Evolutionary conservation across 768 basidiomycete genomes (phyloP).

Genomic region (Xerocomus potaroensis): DNA sequence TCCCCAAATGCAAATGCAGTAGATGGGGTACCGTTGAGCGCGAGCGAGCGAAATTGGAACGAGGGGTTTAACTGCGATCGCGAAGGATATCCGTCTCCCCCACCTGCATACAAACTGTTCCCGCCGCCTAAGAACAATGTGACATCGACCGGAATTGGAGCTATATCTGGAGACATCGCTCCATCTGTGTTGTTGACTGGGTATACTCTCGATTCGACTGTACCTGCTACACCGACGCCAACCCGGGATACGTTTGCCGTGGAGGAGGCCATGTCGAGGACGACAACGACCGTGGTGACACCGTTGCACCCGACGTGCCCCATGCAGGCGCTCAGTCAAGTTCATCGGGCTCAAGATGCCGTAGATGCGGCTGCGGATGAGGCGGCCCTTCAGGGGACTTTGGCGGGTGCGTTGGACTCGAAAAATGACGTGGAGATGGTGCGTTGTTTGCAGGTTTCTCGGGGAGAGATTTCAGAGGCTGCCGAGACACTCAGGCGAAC

Average conservation of each 20-base stretch:
- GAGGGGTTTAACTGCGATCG: background rate
- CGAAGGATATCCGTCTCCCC: background rate
- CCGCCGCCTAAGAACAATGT: background rate
- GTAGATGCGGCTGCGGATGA: slow-evolving; percentile 21
- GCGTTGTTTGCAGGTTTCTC: slow-evolving; percentile 19
- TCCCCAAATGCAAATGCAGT: background rate
- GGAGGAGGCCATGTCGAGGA: slow-evolving; percentile 1
- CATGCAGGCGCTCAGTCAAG: slow-evolving; percentile 12
- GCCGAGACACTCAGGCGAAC: slow-evolving; percentile 19
- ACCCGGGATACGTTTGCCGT: slow-evolving; percentile 6
- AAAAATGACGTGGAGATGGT: slow-evolving; percentile 20
- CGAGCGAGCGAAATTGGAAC: background rate
- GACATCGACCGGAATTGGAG: background rate
- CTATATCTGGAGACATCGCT: background rate
- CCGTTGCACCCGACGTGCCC: background rate
- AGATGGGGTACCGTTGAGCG: background rate
- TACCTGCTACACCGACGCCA: slow-evolving; percentile 10
- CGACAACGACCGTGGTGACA: background rate
- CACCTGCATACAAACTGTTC: slow-evolving; percentile 4
- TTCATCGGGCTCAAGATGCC: slow-evolving; percentile 22
- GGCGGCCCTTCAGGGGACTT: slow-evolving; percentile 19
- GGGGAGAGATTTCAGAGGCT: slow-evolving; percentile 24
- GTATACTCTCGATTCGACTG: background rate
- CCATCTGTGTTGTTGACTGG: background rate
- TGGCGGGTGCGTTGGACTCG: slow-evolving; percentile 12